Evolutionary conservation across 2,329 filamentous ascomycete species (phyloP).

Genomic region (Monilinia fructicola): DNA sequence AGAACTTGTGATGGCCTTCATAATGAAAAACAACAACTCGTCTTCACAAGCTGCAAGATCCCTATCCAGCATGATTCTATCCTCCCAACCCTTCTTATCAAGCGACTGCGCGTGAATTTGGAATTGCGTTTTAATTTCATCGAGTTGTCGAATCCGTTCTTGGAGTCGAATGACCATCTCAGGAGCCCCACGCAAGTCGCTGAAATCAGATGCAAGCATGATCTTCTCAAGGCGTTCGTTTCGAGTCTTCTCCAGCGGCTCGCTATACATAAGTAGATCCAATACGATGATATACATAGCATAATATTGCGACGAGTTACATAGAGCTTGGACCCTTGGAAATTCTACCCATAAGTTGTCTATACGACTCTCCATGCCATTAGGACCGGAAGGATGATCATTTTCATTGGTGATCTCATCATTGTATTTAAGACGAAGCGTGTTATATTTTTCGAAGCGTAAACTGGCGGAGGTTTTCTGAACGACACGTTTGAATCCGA

Average conservation of each 20-base stretch:
- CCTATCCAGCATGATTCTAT: slow-evolving; percentile 82
- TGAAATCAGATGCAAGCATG: slow-evolving; percentile 97
- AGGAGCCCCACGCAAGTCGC: slow-evolving; percentile 88
- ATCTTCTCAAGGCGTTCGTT: slow-evolving; percentile 96
- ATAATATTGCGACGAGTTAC: slow-evolving; percentile 96
- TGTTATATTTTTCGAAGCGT: slow-evolving; percentile 98
- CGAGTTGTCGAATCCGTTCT: slow-evolving; percentile 86
- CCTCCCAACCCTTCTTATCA: slow-evolving; percentile 87
- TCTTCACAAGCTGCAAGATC: slow-evolving; percentile 90
- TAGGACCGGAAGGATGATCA: slow-evolving; percentile 50
- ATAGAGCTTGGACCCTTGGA: slow-evolving; percentile 88
- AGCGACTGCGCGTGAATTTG: slow-evolving; percentile 86
- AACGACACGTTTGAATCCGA: slow-evolving; percentile 96
- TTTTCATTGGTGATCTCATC: slow-evolving; percentile 74
- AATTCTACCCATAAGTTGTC: slow-evolving; percentile 98
- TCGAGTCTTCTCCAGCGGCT: slow-evolving; percentile 95
- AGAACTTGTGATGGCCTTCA: slow-evolving; percentile 98
- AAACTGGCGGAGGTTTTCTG: slow-evolving; percentile 94
- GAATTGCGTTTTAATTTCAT: slow-evolving; percentile 96
- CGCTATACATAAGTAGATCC: slow-evolving; percentile 92
- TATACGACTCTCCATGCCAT: slow-evolving; percentile 73
- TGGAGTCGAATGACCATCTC: slow-evolving; percentile 91
- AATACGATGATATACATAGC: slow-evolving; percentile 97
- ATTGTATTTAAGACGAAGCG: slow-evolving; percentile 92
- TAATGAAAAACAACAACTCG: slow-evolving; percentile 98